A percentile compares a stretch with the other conserved stretches of the same genome.
These are phyloP conservation scores for Uncinocarpus reesii DNA, from an alignment of 2,329 filamentous ascomycete species.

Conservation along the genomic window DNA sequence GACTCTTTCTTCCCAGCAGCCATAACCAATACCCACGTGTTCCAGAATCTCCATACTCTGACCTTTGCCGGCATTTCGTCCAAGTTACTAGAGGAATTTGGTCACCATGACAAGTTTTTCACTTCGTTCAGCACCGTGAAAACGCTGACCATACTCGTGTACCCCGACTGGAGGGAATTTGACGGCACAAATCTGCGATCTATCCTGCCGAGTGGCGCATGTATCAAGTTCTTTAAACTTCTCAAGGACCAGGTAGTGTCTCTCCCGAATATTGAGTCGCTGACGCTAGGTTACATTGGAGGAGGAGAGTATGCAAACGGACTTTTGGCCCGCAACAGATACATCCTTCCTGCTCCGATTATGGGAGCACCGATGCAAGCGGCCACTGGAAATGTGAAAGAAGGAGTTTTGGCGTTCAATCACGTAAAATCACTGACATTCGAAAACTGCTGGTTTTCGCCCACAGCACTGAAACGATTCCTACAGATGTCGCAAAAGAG, in stretches of 20 bases:
- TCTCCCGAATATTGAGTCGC: conserved; percentile 43
- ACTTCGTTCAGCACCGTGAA: conserved; percentile 44
- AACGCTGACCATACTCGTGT: conserved; percentile 49
- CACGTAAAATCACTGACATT: conserved; percentile 51
- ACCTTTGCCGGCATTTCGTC: conserved; percentile 57
- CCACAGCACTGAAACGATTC: conserved; percentile 46
- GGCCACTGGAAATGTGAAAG: conserved; percentile 1
- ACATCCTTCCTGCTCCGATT: conserved; percentile 50
- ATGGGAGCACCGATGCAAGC: conserved; percentile 17
- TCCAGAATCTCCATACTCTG: conserved; percentile 47
- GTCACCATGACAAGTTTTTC: conserved; percentile 54
- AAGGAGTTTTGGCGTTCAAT: conserved; percentile 43
- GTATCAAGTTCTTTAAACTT: conserved; percentile 44
- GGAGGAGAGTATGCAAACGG: conserved; percentile 59
- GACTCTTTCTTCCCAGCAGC: conserved; percentile 57
- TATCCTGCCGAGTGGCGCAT: conserved; percentile 44
- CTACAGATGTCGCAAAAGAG: conserved; percentile 40
- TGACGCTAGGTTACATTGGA: conserved; percentile 57
- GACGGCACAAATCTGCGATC: conserved; percentile 37
- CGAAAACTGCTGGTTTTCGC: conserved; percentile 59
- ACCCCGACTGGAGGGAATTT: conserved; percentile 54
- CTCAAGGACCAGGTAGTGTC: conserved; percentile 43
- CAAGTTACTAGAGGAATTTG: conserved; percentile 47
- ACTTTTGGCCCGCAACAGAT: conserved; percentile 50
- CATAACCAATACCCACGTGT: conserved; percentile 49